Base-by-base conservation (phyloP, 208 protist genomes). In the Trypanosoma vivax region DNA sequence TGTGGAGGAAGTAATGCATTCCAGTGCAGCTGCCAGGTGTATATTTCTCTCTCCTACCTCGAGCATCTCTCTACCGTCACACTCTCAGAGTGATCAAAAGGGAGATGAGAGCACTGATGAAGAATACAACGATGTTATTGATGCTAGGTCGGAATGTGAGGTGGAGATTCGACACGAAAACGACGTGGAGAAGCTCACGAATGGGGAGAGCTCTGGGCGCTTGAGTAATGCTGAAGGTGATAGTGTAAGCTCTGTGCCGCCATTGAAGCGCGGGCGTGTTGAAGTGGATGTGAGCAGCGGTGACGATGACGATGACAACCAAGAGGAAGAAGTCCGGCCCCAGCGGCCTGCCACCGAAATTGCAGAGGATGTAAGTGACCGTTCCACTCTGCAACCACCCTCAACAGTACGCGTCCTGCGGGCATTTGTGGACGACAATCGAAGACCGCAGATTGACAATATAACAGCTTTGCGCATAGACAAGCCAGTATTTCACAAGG, bases 401-500 rank as follows among this genome's bases (percentile, higher is more conserved):
- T 27, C 47, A 23, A 63, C 53, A 24, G 57, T 63, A 7, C 37
- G 29, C 41, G 27, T 54, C 41, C 55, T 19, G 14, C 57, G 49
- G 19, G 57, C 55, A 2, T 63, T 55, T 49, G 39, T 30, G 14
- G 39, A 45, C 16, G 29, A 1, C n/a, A 16, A 29, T 19, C 38
- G 33, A 18, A 55, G 33, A 31, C 37, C 38, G 28, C 24, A 49
- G 21, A 40, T 63, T 9, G 18, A 34, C 27, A 28, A 23, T 21
- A 50, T 63, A 3, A 41, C 38, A 3, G 27, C 49, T 34, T 23
- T 63, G 13, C 31, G 47, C 18, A 47, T 51, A 5, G 47, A 53
- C 21, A 53, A 30, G 16, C 57, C 57, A 30, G n/a, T 54, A 25
- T 63, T 63, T 46, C 57, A 63, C 19, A 18, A 27, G 10, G 57